phyloP scores from a whole-genome alignment of 2,329 filamentous ascomycete genomes.

The Nigrospora osmanthi region DNA sequence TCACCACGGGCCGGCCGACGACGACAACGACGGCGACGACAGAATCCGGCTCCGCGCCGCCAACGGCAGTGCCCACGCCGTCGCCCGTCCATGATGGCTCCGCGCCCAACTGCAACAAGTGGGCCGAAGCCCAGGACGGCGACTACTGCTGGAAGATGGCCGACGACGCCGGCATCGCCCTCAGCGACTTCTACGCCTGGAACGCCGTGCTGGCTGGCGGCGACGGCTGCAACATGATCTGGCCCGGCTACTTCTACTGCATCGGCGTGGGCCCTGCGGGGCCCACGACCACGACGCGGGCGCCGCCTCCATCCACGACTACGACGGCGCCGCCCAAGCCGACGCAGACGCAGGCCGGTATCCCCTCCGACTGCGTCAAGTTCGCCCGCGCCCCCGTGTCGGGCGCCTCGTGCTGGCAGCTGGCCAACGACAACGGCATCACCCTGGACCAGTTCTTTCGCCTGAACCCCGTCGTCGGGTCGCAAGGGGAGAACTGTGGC shows the following conservation, averaged over 20 bases:
- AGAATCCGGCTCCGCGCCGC: background rate
- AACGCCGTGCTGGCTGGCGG: background rate
- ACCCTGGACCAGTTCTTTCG: background rate
- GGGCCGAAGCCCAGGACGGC: constrained; percentile 5
- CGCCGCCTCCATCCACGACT: background rate
- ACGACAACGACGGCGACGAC: background rate
- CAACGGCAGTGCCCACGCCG: background rate
- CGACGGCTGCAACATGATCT: background rate
- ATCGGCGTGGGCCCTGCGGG: background rate
- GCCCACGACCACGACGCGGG: background rate
- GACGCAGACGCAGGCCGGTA: background rate
- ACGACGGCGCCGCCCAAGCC: background rate
- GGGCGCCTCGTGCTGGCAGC: background rate
- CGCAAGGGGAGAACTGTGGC: background rate
- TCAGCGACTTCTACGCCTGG: constrained; percentile 3
- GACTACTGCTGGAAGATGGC: constrained; percentile 9
- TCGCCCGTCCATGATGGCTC: background rate
- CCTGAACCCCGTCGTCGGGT: background rate
- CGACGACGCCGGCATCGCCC: constrained; percentile 7
- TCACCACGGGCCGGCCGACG: background rate
- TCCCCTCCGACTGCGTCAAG: background rate
- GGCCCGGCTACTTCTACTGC: background rate
- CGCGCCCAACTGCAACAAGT: constrained; percentile 4
- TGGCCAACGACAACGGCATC: background rate
- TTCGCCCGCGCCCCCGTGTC: background rate